Conservation (phyloP, 441 rosid genomes). For the Lepidium campestre region DNA sequence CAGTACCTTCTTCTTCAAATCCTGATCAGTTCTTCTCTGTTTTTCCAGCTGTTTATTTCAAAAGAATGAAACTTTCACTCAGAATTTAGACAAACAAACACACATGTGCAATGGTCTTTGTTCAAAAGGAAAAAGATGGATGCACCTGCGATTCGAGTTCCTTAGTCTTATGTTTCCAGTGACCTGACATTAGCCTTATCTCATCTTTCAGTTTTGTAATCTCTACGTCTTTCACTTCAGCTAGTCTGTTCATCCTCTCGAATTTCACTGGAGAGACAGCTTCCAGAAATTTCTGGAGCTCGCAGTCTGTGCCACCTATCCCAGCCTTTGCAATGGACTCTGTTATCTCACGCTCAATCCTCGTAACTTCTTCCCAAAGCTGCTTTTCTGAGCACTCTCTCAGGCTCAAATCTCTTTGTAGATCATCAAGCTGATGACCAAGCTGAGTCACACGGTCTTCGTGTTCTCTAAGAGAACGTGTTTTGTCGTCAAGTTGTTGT, state of each 20-base stretch:
- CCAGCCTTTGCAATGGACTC: constrained; percentile 50
- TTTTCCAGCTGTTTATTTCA: constrained; percentile 58
- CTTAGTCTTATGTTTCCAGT: constrained; percentile 76
- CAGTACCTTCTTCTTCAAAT: constrained; percentile 77
- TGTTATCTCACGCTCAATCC: constrained; percentile 67
- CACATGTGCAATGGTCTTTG: background rate
- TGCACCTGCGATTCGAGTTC: constrained; percentile 82
- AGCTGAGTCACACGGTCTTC: constrained; percentile 66
- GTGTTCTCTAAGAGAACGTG: constrained; percentile 59
- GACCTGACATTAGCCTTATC: constrained; percentile 64
- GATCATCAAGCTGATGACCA: constrained; percentile 50
- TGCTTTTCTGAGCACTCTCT: constrained; percentile 78
- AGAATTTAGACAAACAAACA: background rate
- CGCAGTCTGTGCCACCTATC: constrained; percentile 39
- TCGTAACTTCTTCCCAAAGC: constrained; percentile 59
- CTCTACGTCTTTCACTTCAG: constrained; percentile 59
- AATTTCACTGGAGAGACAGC: constrained; percentile 64
- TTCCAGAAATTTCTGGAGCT: constrained; percentile 50
- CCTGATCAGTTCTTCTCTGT: constrained; percentile 82
- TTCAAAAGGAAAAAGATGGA: background rate
- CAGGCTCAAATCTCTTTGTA: constrained; percentile 62
- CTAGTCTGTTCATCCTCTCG: constrained; percentile 48
- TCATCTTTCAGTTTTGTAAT: constrained; percentile 68
- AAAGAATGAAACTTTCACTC: background rate
- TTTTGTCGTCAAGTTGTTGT: constrained; percentile 65